Base-by-base conservation (phyloP, 2,329 filamentous ascomycete genomes). In the Pyrenochaeta sp. region DNA sequence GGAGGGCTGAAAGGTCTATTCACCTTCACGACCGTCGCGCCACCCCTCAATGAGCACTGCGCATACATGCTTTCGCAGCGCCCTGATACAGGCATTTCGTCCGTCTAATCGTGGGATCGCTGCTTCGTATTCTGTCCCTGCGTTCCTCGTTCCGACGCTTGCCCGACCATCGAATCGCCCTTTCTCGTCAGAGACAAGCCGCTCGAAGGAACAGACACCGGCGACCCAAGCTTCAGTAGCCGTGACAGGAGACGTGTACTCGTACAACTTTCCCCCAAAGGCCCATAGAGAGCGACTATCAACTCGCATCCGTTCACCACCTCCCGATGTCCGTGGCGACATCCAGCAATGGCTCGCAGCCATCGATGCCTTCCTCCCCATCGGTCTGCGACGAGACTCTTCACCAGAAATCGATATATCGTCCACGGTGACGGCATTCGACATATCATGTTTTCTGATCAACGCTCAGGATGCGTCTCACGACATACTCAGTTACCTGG, bases 401-500 rank as follows among this genome's bases (percentile, higher is more conserved):
- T 43, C 54, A 2, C 47, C 52, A 15, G 25, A 58, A 2, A 30
- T 52, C 8, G 65, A 70, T 13, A 49, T 55, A 19, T 58, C 65
- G 19, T 46, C 56, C 9, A 58, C 56, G 34, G 63, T 70, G 37
- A 70, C 72, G 7, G 46, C 74, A 7, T 32, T 70, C 4, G 73
- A 75, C 52, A 54, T 76, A n/a, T 65, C 72, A 0, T 50, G 61
- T 5, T 24, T 73, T 5, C 40, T 76, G 53, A 65, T 68, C 37
- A 67, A 59, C 5, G 68, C 73, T 5, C 72, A 75, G 47, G 60
- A 68, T 45, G 62, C 67, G n/a, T 63, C 65, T 2, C 54, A 78
- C 7, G 79, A 82, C 56, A 59, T 83, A 7, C 67, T 83, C 19
- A 69, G 65, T 50, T 61, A 81, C 52, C 58, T 83, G 2, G 80